These are phyloP conservation scores for Pleodorina starrii DNA, from an alignment of 139 green algal genomes.

Conservation along the genomic window DNA sequence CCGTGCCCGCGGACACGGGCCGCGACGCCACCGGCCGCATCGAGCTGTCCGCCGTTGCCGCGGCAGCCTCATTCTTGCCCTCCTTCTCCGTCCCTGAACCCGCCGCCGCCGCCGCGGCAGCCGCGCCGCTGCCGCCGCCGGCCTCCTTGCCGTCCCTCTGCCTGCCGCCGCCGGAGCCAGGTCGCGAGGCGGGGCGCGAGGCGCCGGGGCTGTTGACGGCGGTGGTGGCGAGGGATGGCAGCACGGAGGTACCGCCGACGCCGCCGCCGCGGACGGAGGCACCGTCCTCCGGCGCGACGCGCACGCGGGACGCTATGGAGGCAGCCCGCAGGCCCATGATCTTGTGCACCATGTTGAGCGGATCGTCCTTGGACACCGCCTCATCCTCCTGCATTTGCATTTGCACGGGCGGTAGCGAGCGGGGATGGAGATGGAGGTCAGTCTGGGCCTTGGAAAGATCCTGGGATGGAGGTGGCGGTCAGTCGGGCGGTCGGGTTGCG, in stretches of 20 bases:
- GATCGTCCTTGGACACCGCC: slow-evolving; percentile 9
- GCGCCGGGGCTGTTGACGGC: neutral
- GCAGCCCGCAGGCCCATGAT: slow-evolving; percentile 33
- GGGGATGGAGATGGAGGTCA: too few species aligned
- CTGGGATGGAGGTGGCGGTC: too few species aligned
- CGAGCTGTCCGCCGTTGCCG: neutral
- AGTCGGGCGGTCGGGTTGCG: too few species aligned
- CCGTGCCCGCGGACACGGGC: neutral
- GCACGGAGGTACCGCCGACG: neutral
- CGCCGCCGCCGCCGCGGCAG: neutral
- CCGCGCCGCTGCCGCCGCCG: too few species aligned
- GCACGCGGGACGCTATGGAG: slow-evolving; percentile 8
- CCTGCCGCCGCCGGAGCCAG: neutral
- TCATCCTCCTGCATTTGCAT: slow-evolving; percentile 42
- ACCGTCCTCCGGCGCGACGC: slow-evolving; percentile 41
- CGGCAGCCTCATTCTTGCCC: neutral
- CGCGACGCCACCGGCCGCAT: neutral
- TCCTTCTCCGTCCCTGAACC: neutral
- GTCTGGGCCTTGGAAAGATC: too few species aligned
- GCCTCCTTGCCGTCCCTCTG: neutral
- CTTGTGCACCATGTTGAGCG: slow-evolving; percentile 24
- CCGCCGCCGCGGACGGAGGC: slow-evolving; percentile 2
- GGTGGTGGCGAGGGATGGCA: neutral
- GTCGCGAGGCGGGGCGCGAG: slow-evolving; percentile 11
- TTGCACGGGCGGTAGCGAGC: neutral